Conservation (phyloP, 2,329 filamentous ascomycete species). For the Exophiala calicioides region DNA sequence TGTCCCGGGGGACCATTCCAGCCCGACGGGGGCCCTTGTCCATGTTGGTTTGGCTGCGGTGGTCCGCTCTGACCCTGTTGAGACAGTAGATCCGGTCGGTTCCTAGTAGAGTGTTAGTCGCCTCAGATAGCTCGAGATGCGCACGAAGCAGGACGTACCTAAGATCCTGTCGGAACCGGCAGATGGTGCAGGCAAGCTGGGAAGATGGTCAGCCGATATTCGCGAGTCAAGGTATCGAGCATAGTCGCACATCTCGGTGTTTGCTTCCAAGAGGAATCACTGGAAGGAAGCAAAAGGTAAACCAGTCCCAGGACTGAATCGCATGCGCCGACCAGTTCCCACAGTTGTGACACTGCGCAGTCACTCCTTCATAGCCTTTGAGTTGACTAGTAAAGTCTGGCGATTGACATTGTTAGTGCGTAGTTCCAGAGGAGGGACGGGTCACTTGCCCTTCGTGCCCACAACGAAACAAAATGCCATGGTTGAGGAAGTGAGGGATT, state of each 20-base stretch:
- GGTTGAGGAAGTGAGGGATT: neutral
- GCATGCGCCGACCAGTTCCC: slow-evolving; percentile 49
- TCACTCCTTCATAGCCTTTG: slow-evolving; percentile 48
- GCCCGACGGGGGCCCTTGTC: slow-evolving; percentile 70
- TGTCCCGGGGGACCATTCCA: slow-evolving; percentile 84
- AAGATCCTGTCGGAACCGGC: slow-evolving; percentile 31
- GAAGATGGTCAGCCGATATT: slow-evolving; percentile 5
- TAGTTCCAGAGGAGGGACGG: neutral
- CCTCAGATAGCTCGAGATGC: neutral
- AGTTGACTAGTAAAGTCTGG: slow-evolving; percentile 47
- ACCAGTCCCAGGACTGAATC: slow-evolving; percentile 48
- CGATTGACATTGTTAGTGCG: slow-evolving; percentile 13
- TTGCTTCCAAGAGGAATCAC: slow-evolving; percentile 38
- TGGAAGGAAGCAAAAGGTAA: slow-evolving; percentile 48
- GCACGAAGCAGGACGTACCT: slow-evolving; percentile 6
- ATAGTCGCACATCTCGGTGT: slow-evolving; percentile 31
- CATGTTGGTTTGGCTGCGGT: slow-evolving; percentile 20
- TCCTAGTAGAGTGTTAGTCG: slow-evolving; percentile 8
- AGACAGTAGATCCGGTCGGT: slow-evolving; percentile 30
- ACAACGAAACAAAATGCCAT: slow-evolving; percentile 30
- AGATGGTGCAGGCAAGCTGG: slow-evolving; percentile 30
- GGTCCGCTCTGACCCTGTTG: slow-evolving; percentile 23
- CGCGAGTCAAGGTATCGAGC: neutral
- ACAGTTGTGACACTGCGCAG: slow-evolving; percentile 50
- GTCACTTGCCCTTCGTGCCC: slow-evolving; percentile 25